Evolutionary conservation across 129 eudicot species (phyloP), one percentile per base, ranked within the genome.

Genomic region (Helichrysum umbraculigerum): DNA sequence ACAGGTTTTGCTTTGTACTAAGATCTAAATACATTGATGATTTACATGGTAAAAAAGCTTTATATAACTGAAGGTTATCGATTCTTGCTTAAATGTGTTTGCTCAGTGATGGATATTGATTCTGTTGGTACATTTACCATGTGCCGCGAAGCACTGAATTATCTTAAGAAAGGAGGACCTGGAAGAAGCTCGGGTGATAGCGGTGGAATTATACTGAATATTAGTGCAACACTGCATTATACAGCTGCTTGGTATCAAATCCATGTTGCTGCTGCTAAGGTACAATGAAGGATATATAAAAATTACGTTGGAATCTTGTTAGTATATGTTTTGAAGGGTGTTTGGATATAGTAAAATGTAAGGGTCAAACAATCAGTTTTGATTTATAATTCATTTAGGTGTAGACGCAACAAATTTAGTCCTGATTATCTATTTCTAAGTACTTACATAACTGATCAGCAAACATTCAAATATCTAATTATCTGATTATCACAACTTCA

Each of bases 231-330:
- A 58, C 81, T 91, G 82, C 98, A 94, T 79, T 94, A 91, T 83
- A 91, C 97, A 1, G 98, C 98, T 62, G 3, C 93, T 61, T 94
- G 97, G 97, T 94, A 94, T 76, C 98, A 94, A 68, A 85, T 91
- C 72, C 97, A 94, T 79, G 98, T 94, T 60, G 80, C 97, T 75
- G 98, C 98, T 62, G 98, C 98, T 74, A 94, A 94, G 97, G 98
- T 93, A 70, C 28, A 51, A 51, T 1, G 5, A 30, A 15, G 28
- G 4, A 44, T 52, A 15, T 68, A 3, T n/a, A 17, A 15, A 56
- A n/a, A 56, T 19, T 19, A 56, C 1, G 22, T 57, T 19, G 3
- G 10, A 56, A 56, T 56, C 3, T 56, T 56, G 25, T 5, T 3
- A 52, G 20, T 3, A n/a, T 52, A 54, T 1, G 2, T 57, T n/a